A percentile compares a stretch with the other conserved stretches of the same genome.
These are phyloP conservation scores for Pezicula carpinea DNA, from an alignment of 2,329 filamentous ascomycete genomes.

Conservation along the genomic window DNA sequence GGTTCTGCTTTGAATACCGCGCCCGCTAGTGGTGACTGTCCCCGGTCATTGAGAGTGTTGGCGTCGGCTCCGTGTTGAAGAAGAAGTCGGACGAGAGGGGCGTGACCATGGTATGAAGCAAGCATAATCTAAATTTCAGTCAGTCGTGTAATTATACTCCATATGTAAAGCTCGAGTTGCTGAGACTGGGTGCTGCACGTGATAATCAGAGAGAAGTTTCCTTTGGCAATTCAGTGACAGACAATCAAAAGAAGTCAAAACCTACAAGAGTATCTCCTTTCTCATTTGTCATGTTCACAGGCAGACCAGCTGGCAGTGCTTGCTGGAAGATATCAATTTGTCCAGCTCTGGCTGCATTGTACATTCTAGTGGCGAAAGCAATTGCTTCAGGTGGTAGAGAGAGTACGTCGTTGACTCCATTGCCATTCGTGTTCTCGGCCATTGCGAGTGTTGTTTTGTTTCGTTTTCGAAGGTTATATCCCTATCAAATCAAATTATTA, in stretches of 20 bases:
- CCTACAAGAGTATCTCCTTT: constrained; percentile 66
- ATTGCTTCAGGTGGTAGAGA: constrained; percentile 58
- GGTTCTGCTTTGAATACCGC: constrained; percentile 69
- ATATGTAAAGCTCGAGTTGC: no score
- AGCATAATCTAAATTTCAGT: constrained; percentile 58
- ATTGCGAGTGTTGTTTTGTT: not conserved
- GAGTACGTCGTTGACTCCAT: not conserved
- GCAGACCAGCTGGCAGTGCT: constrained; percentile 61
- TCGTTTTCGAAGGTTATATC: not conserved
- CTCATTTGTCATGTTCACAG: constrained; percentile 66
- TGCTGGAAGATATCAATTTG: constrained; percentile 53
- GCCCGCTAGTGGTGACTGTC: constrained; percentile 65
- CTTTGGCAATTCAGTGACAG: no score
- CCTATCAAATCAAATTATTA: not conserved
- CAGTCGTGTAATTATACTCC: not conserved
- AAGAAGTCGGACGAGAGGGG: constrained; percentile 54
- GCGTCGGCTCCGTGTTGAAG: constrained; percentile 60
- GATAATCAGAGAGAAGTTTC: no score
- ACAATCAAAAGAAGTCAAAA: constrained; percentile 1
- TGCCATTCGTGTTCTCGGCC: not conserved
- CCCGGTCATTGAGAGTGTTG: constrained; percentile 62
- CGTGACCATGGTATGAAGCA: constrained; percentile 64
- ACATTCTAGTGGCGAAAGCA: constrained; percentile 61
- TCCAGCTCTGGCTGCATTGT: constrained; percentile 60
- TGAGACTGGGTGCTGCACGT: no score